Evolutionary conservation across 306 rosid species (phyloP).

Genomic region (Senna siamea): DNA sequence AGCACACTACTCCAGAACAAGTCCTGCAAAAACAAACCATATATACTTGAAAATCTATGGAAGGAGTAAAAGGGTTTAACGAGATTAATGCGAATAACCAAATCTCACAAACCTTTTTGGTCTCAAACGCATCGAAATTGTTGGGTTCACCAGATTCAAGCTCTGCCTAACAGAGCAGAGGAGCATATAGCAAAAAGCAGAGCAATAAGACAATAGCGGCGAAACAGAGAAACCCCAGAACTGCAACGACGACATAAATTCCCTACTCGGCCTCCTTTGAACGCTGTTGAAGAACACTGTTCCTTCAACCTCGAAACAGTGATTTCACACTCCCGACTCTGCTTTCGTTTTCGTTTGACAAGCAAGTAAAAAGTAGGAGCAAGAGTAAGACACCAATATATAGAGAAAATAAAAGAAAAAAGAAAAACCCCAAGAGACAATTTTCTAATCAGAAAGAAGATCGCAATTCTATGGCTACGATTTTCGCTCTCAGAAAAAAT

Average conservation of each 20-base stretch:
- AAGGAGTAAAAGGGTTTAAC: neutral
- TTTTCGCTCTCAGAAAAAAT: constrained; percentile 30
- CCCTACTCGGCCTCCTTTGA: constrained; percentile 40
- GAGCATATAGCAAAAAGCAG: constrained; percentile 39
- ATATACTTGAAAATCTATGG: neutral
- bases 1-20: constrained; percentile 68
- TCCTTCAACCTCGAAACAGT: constrained; percentile 19
- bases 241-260: constrained; percentile 88
- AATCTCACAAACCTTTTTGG: constrained; percentile 56
- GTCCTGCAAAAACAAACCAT: constrained; percentile 56
- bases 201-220: neutral
- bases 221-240: constrained; percentile 50
- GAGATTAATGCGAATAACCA: too few species aligned
- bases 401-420: too few species aligned
- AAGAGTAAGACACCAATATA: neutral
- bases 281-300: constrained; percentile 23
- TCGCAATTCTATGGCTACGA: constrained; percentile 58
- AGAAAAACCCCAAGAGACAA: too few species aligned
- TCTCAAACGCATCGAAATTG: constrained; percentile 90
- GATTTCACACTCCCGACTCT: neutral
- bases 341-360: neutral
- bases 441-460: constrained; percentile 29
- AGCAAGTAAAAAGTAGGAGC: neutral
- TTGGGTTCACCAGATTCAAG: constrained; percentile 40
- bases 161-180: constrained; percentile 48